A percentile compares a stretch with the other conserved stretches of the same genome.
phyloP scores from a whole-genome alignment of 306 rosid species.

The Begonia loranthoides region DNA sequence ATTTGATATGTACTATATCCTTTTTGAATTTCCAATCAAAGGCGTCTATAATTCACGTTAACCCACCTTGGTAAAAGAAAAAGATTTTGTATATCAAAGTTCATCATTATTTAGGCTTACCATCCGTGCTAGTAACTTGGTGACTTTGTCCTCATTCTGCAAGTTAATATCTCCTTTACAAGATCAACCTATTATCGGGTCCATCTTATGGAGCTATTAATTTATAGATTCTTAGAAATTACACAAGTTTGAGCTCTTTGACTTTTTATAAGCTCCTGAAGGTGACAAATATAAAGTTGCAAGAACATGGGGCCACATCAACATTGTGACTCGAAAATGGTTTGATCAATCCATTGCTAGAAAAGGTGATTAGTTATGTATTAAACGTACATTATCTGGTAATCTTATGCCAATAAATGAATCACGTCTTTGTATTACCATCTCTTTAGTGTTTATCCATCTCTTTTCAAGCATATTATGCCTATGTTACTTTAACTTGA shows the following conservation, averaged over 20 bases:
- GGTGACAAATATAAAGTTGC: constrained; percentile 96
- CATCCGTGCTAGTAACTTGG: too few relatives aligned
- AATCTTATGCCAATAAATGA: too few relatives aligned
- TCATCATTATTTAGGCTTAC: too few relatives aligned
- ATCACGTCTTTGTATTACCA: too few relatives aligned
- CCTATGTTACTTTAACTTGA: neutral
- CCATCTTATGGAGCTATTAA: too few relatives aligned
- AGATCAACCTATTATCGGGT: too few relatives aligned
- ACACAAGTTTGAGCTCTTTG: constrained; percentile 38
- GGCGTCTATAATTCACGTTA: neutral
- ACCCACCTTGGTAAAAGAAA: too few relatives aligned
- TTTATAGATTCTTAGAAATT: neutral
- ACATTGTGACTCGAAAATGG: constrained; percentile 76
- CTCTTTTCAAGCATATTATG: constrained; percentile 9
- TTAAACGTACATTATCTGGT: constrained; percentile 10
- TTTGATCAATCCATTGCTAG: constrained; percentile 67
- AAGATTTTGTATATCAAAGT: too few relatives aligned
- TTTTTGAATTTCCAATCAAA: constrained; percentile 14
- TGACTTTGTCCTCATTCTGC: too few relatives aligned
- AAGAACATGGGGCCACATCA: constrained; percentile 63
- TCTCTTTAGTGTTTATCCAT: too few relatives aligned
- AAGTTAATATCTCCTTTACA: too few relatives aligned
- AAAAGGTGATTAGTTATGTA: constrained; percentile 41
- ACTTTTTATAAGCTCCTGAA: constrained; percentile 73
- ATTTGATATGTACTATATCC: constrained; percentile 91